phyloP scores from a whole-genome alignment of 2,329 filamentous ascomycete species.

The Cordyceps militaris region DNA sequence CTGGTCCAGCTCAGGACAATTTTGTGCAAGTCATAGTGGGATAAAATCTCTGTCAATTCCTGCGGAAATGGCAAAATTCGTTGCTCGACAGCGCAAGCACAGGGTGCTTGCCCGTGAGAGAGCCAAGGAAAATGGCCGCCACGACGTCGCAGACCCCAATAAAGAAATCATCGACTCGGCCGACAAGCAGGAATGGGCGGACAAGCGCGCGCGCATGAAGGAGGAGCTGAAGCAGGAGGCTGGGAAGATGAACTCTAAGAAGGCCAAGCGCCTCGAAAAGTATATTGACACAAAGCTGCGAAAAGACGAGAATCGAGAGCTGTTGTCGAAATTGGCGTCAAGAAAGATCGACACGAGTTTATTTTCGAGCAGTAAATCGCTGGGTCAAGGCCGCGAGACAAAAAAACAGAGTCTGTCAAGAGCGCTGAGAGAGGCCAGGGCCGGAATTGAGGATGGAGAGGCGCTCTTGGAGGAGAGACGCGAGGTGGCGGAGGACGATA shows the following conservation, averaged over 20 bases:
- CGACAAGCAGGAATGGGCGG: constrained; percentile 39
- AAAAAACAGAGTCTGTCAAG: constrained; percentile 62
- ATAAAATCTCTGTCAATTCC: neutral
- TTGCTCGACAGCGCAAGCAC: constrained; percentile 60
- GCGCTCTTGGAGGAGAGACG: constrained; percentile 43
- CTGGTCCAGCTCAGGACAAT: neutral
- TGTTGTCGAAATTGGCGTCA: constrained; percentile 75
- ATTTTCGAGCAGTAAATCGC: constrained; percentile 67
- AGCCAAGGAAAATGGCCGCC: constrained; percentile 34
- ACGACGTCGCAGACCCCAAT: constrained; percentile 32
- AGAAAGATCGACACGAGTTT: constrained; percentile 75
- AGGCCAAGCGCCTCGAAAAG: constrained; percentile 60
- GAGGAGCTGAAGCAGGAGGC: constrained; percentile 46
- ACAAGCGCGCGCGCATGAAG: constrained; percentile 49
- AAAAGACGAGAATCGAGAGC: constrained; percentile 82
- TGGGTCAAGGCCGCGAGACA: constrained; percentile 66
- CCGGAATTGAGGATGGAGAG: constrained; percentile 51
- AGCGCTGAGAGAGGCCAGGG: constrained; percentile 56
- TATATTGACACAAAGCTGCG: constrained; percentile 83
- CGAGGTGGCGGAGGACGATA: constrained; percentile 24
- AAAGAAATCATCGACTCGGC: constrained; percentile 38
- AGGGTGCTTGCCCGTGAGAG: constrained; percentile 60
- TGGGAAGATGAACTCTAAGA: constrained; percentile 54
- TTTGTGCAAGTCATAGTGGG: neutral
- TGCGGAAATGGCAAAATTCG: constrained; percentile 46